Evolutionary conservation across 495 filamentous ascomycete genomes (phyloP), one percentile per base, ranked within the genome.

Genomic region (Talaromyces thailandensis): DNA sequence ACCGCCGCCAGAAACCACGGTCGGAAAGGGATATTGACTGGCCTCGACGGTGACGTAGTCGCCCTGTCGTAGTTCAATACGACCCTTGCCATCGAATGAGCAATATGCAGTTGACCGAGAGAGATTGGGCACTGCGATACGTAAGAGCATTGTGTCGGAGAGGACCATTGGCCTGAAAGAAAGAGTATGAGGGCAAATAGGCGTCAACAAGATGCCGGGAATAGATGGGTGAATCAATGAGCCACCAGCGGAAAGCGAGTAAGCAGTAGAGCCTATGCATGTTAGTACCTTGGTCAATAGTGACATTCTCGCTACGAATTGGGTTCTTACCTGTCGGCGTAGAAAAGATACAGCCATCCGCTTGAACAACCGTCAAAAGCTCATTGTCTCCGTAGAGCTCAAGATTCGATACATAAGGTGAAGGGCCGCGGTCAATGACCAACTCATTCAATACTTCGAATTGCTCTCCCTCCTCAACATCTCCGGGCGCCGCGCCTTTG

Each of bases 81-180:
- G 88, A 60, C 92, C 91, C 71, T 96, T 96, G 71, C 94, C 94
- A 71, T 98, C 94, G 67, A 98, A 98, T 40, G 90, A 90, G 68
- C 92, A 95, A 80, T 96, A 98, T 0, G 93, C 93, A 0, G 90
- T 96, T 5, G 91, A 92, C 18, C 94, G 90, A 35, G 90, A 93
- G 66, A 87, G 81, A 52, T 82, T 81, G 0, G 94, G 94, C 24
- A 98, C 87, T 24, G 88, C 88, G 62, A 98, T 87, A 56, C 91
- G 91, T 51, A 98, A 83, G 25, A 93, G 84, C 74, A 96, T 87
- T 37, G 87, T 93, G 73, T 98, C 94, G 35, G 90, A 93, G n/a
- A 98, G 86, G n/a, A 98, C 88, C 90, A 98, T 96, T 31, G 94
- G 94, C 9, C 94, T 85, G 84, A 98, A 98, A 37, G 91, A 95